phyloP scores from a whole-genome alignment of 352 stramenopile genomes.

The Phytophthora multivora region DNA sequence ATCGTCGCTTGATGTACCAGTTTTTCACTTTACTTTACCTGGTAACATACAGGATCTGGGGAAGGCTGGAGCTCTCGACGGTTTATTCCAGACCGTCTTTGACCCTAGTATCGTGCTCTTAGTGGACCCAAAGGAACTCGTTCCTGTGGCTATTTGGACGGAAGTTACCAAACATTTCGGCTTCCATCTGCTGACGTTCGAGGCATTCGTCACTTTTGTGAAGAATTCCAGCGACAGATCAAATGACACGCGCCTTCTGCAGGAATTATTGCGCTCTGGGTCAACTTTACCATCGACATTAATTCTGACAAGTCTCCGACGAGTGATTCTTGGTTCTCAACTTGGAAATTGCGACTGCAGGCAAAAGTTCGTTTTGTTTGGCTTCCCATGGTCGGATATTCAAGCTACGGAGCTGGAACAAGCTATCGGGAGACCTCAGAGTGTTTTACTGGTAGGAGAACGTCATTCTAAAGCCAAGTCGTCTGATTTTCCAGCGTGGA shows the following conservation, averaged over 20 bases:
- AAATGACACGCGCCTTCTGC: constrained; percentile 27
- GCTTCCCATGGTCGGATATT: constrained; percentile 45
- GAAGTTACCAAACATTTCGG: constrained; percentile 30
- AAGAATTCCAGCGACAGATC: constrained; percentile 30
- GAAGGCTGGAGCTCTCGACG: constrained; percentile 7
- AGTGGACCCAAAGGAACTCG: constrained; percentile 22
- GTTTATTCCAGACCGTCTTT: constrained; percentile 39
- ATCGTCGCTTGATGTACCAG: constrained; percentile 13
- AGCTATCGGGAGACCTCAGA: constrained; percentile 25
- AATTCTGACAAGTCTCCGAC: constrained; percentile 37
- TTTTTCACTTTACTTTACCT: constrained; percentile 11
- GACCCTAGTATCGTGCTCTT: constrained; percentile 40
- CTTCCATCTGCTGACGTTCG: constrained; percentile 29
- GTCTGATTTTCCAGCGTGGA: constrained; percentile 21
- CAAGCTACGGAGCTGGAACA: constrained; percentile 35
- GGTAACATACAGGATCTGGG: not conserved
- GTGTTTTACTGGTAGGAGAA: constrained; percentile 17
- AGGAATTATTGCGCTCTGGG: constrained; percentile 32
- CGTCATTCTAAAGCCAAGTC: not conserved
- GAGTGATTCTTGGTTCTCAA: constrained; percentile 19
- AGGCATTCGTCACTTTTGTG: constrained; percentile 22
- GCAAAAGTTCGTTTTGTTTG: constrained; percentile 51
- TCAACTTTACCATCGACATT: constrained; percentile 25
- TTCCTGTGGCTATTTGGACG: constrained; percentile 1
- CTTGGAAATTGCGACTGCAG: constrained; percentile 1